Base-by-base conservation (phyloP, 495 filamentous ascomycete species). In the Lasiosphaeriaceae sp. region DNA sequence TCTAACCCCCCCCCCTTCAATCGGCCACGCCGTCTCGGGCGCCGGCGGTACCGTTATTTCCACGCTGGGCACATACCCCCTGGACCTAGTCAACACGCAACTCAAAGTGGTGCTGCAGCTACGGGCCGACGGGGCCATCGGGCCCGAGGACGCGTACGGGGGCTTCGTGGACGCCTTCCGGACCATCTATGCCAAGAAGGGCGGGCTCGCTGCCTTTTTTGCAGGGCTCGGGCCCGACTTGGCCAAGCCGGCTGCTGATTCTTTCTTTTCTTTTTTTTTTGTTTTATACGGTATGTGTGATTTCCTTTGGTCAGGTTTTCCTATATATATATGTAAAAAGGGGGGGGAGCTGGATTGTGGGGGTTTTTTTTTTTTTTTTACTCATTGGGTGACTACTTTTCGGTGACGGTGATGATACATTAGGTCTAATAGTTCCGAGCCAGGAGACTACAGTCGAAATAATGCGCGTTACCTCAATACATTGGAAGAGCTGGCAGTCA, bases 21-120 rank as follows among this genome's bases (percentile, higher is more conserved):
- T 96, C n/a, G 90, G 90, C 19, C 93, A 96, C 76, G 92, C 93
- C 49, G 67, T 89, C 20, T 88, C 91, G 17, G 92, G 92, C 49
- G 84, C 89, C 24, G 77, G 84, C 14, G 92, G 90, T 16, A 86
- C 90, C 2, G 86, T 90, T 11, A 80, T 95, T 50, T 91, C 91
- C 2, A 92, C 91, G 64, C 71, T 92, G 48, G 71, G 84, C 44
- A 84, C 87, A 11, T 96, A 96, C 68, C 92, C 93, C 2, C 81
- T 96, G 22, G 88, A 88, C 65, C 80, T 96, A n/a, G 85, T 92
- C 54, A 86, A 91, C 57, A 90, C 91, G 16, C 82, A 91, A 12
- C 81, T 96, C 4, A 91, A 96, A 71, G 89, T 89, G 12, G 90
- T 96, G 69, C 80, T 82, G 41, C 84, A 83, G 55, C 74, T 85